Evolutionary conservation across 192 early-diverging fungal genomes (phyloP).

Genomic region (Coemansia biformis): DNA sequence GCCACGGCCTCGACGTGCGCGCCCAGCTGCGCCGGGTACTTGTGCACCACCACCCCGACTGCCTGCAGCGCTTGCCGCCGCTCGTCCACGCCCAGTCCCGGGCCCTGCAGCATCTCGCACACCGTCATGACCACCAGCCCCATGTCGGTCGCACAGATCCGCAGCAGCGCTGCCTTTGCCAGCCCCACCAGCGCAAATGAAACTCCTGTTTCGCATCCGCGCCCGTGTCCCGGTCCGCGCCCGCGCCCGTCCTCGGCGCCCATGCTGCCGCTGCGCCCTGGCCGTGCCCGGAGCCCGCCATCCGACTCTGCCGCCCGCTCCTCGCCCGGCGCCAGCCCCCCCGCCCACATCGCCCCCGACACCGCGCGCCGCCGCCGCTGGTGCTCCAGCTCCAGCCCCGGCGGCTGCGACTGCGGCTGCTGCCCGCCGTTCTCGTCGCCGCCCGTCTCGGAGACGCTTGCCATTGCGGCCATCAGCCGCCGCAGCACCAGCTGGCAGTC

Average conservation of each 20-base stretch:
- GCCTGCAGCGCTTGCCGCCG: constrained; percentile 42
- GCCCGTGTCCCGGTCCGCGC: not conserved
- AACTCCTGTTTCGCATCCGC: constrained; percentile 7
- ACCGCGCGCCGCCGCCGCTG: constrained; percentile 4
- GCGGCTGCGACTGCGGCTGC: no score
- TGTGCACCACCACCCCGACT: constrained; percentile 29
- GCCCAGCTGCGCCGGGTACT: constrained; percentile 23
- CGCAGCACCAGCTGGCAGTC: constrained; percentile 38
- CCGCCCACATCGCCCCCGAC: constrained; percentile 23
- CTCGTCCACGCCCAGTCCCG: constrained; percentile 10
- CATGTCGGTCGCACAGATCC: constrained; percentile 29
- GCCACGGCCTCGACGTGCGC: constrained; percentile 29
- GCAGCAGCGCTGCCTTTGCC: constrained; percentile 44
- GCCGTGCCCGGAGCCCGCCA: no score
- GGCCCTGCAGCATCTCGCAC: constrained; percentile 14
- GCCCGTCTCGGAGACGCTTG: not conserved
- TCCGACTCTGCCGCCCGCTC: no score
- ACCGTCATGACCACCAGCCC: constrained; percentile 20
- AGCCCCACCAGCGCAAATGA: constrained; percentile 37
- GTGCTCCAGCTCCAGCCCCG: no score
- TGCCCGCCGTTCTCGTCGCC: no score
- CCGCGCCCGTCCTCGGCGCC: no score
- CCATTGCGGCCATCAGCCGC: constrained; percentile 27
- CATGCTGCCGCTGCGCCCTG: no score
- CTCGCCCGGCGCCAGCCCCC: not conserved